A percentile compares a stretch with the other conserved stretches of the same genome.
phyloP scores from a whole-genome alignment of 108 stramenopile species.

The Thalassiosira profunda region DNA sequence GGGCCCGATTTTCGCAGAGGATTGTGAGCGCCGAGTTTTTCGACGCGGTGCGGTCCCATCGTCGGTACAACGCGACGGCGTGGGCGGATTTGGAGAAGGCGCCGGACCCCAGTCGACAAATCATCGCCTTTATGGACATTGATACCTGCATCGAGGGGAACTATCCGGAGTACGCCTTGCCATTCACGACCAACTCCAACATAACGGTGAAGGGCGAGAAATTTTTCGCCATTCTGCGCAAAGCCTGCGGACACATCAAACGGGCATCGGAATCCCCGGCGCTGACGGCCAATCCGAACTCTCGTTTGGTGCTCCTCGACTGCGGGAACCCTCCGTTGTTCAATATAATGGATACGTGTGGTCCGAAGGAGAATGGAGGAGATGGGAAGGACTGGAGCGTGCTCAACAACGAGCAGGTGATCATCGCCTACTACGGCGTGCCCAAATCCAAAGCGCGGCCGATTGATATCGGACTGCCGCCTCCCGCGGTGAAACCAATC shows the following conservation, averaged over 20 bases:
- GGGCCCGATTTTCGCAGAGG: not conserved
- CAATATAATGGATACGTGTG: no score
- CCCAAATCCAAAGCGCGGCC: not conserved
- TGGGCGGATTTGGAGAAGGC: not conserved
- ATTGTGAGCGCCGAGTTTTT: not conserved
- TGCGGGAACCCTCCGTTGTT: no score
- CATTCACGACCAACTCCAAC: conserved; percentile 1
- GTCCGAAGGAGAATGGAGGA: no score
- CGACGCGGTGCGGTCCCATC: not conserved
- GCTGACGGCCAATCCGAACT: conserved; percentile 1
- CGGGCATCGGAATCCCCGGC: not conserved
- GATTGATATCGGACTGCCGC: conserved; percentile 11
- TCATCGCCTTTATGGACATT: conserved; percentile 36
- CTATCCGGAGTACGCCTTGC: conserved; percentile 39
- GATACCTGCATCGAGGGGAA: conserved; percentile 38
- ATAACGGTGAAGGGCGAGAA: conserved; percentile 1
- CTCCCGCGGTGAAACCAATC: conserved; percentile 6
- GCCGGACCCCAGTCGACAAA: not conserved
- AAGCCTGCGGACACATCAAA: not conserved
- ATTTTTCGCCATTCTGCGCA: not conserved
- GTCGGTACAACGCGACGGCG: not conserved
- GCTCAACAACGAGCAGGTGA: no score
- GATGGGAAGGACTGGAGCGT: no score
- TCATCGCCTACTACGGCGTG: not conserved
- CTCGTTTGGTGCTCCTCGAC: conserved; percentile 5